Conservation (phyloP, 2,329 filamentous ascomycete species). For the Exophiala dermatitidis region DNA sequence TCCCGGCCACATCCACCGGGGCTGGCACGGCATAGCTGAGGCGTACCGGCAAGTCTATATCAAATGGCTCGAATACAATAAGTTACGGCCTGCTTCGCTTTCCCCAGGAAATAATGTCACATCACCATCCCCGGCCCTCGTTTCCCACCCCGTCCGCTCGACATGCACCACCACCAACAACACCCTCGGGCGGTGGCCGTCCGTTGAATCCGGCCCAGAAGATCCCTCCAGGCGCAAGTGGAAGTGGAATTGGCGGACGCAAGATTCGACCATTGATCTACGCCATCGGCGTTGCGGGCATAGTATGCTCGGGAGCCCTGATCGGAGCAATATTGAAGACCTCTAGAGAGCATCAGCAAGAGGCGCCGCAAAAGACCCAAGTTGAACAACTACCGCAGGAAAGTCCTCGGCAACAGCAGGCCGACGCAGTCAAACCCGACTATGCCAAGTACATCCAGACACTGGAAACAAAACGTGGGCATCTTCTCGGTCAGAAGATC, state of each 20-base stretch:
- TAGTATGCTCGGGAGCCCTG: constrained; percentile 18
- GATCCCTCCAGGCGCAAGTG: neutral
- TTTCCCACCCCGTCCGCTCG: neutral
- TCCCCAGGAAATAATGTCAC: neutral
- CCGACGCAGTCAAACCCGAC: neutral
- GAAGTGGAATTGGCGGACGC: neutral
- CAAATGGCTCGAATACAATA: neutral
- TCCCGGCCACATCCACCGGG: neutral
- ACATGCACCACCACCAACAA: neutral
- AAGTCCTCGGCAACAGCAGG: neutral
- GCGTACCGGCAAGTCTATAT: neutral
- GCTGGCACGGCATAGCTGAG: neutral
- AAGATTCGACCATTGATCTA: constrained; percentile 17
- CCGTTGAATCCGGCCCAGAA: neutral
- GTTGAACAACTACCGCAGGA: neutral
- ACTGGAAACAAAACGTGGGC: constrained; percentile 14
- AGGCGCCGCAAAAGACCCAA: neutral
- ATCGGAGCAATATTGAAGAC: constrained; percentile 20
- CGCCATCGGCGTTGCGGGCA: constrained; percentile 19
- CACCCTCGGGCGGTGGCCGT: neutral
- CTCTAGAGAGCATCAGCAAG: constrained; percentile 4
- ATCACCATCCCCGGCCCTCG: constrained; percentile 1
- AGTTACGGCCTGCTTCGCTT: too few species aligned
- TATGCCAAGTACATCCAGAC: constrained; percentile 7
- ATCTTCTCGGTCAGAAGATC: constrained; percentile 14